Evolutionary conservation across 73 alveolate species (phyloP).

Genomic region (Symbiodinium natans): DNA sequence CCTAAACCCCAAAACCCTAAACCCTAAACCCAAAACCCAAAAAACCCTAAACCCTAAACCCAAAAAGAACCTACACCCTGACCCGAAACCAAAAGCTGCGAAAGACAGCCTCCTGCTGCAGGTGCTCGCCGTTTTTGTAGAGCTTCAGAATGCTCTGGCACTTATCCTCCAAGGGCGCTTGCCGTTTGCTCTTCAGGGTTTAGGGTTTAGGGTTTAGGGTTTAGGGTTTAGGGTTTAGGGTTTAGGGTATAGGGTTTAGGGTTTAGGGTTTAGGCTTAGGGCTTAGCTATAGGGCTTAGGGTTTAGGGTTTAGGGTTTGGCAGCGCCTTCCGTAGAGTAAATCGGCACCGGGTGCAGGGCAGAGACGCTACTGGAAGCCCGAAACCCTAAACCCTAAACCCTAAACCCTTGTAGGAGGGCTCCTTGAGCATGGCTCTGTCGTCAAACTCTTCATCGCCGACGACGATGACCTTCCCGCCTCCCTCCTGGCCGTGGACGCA

Average conservation of each 20-base stretch:
- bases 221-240: background rate
- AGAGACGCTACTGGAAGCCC: no score
- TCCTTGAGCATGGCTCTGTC: background rate
- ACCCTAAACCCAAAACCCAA: background rate
- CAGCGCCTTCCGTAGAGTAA: no score
- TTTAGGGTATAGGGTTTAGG: background rate
- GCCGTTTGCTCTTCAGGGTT: no score
- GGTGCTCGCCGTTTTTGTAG: constrained; percentile 31
- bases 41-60: background rate
- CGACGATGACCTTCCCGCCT: background rate
- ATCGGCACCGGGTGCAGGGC: no score
- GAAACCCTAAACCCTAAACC: no score
- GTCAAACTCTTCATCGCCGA: background rate
- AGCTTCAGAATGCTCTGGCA: constrained; percentile 25
- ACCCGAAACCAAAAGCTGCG: background rate
- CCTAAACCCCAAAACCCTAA: background rate
- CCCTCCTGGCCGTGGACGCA: background rate
- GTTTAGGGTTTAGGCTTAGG: background rate
- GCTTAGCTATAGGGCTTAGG: no score
- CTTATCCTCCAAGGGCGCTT: background rate
- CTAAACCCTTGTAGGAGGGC: background rate
- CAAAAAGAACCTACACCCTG: background rate
- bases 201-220: no score
- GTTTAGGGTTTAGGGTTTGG: no score
- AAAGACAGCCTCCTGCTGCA: background rate